Evolutionary conservation across 139 green algal species (phyloP).

Genomic region (Pseudopediastrum boryanum): DNA sequence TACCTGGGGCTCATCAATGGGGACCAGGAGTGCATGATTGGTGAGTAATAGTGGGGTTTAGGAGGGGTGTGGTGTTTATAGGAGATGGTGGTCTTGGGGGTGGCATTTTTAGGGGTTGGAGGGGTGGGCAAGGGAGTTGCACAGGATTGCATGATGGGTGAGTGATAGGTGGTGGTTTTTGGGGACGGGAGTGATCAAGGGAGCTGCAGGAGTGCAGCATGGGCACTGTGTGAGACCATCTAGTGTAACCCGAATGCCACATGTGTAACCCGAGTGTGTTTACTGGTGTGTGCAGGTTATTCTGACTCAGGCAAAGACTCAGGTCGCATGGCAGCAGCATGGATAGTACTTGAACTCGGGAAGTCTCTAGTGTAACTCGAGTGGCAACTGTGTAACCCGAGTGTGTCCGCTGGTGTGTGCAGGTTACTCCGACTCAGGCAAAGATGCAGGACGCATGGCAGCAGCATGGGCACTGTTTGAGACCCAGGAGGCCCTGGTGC

Average conservation of each 20-base stretch:
- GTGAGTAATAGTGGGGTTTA: too few relatives aligned
- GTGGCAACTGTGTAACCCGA: too few relatives aligned
- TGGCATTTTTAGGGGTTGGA: too few relatives aligned
- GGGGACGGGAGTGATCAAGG: constrained; percentile 25
- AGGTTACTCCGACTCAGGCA: constrained; percentile 94
- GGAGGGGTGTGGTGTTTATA: too few relatives aligned
- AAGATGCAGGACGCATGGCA: constrained; percentile 95
- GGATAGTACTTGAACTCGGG: constrained; percentile 91
- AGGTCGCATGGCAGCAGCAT: constrained; percentile 91
- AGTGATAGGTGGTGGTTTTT: background rate
- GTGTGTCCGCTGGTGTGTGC: background rate
- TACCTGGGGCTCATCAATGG: constrained; percentile 69
- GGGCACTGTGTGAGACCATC: too few relatives aligned
- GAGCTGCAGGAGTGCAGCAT: background rate
- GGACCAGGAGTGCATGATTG: constrained; percentile 63
- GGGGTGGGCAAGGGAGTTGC: too few relatives aligned
- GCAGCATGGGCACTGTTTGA: constrained; percentile 92
- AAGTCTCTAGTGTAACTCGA: too few relatives aligned
- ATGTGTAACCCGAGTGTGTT: constrained; percentile 6
- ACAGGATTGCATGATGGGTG: constrained; percentile 73
- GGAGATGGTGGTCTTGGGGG: too few relatives aligned
- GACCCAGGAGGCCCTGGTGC: constrained; percentile 60
- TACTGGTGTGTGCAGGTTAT: constrained; percentile 85
- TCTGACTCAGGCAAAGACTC: constrained; percentile 97
- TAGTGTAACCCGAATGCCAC: background rate